Conservation (phyloP, 345 rosid genomes). For the Cardamine resedifolia region DNA sequence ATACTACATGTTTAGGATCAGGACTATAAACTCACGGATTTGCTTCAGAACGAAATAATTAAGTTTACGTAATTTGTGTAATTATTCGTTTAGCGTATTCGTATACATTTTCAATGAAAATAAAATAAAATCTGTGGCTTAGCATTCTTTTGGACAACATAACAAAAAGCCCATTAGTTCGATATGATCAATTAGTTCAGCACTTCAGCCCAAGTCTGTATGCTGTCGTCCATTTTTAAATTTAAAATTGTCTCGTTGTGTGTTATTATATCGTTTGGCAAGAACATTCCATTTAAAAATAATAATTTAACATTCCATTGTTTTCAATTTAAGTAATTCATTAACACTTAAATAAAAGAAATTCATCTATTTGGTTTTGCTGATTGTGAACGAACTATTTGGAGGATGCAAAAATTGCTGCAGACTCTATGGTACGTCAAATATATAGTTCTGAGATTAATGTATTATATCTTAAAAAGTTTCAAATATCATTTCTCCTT, state of each 20-base stretch:
- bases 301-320: too few species aligned
- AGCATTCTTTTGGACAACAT: neutral
- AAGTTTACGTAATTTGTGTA: neutral
- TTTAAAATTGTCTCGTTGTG: neutral
- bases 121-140: neutral
- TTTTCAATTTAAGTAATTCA: neutral
- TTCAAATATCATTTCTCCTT: conserved; percentile 3
- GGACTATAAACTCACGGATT: neutral
- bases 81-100: too few species aligned
- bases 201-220: neutral
- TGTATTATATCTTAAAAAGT: neutral
- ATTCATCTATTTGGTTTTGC: neutral
- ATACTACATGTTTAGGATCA: neutral
- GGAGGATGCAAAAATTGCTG: conserved; percentile 63
- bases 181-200: neutral
- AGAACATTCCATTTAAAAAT: too few species aligned
- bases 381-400: conserved; percentile 34
- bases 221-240: neutral
- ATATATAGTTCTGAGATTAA: conserved; percentile 7
- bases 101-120: neutral
- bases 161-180: conserved; percentile 2
- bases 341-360: neutral
- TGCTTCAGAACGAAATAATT: neutral
- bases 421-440: conserved; percentile 54
- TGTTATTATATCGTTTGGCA: neutral